A percentile compares a stretch with the other conserved stretches of the same genome.
Conservation (phyloP, 306 rosid species). For the Lithocarpus polystachyus region DNA sequence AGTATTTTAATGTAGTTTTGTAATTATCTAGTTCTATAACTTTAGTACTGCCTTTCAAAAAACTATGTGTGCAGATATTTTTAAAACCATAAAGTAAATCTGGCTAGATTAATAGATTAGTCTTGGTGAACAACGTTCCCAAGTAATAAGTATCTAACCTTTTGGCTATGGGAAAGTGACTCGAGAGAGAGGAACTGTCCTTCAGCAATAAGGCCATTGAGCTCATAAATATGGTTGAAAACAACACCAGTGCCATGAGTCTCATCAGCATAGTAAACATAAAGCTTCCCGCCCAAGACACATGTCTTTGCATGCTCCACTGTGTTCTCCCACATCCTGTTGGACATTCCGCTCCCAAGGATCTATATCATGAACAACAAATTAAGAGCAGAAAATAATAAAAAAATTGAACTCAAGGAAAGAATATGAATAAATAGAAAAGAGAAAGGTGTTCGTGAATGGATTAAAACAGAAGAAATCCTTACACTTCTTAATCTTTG, state of each 20-base stretch:
- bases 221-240: constrained; percentile 82
- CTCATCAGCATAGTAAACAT: constrained; percentile 65
- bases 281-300: constrained; percentile 73
- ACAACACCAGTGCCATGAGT: constrained; percentile 53
- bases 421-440: constrained; percentile 4
- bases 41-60: background rate
- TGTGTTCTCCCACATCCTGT: constrained; percentile 92
- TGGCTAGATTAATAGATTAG: background rate
- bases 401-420: background rate
- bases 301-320: constrained; percentile 93
- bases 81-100: background rate
- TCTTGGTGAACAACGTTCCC: background rate
- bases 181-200: constrained; percentile 68
- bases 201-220: constrained; percentile 69
- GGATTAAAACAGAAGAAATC: constrained; percentile 5
- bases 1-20: background rate
- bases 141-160: constrained; percentile 39
- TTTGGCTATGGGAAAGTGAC: constrained; percentile 66
- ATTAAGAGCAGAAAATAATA: background rate
- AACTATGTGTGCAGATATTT: background rate
- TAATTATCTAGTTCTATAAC: background rate
- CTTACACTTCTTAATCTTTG: constrained; percentile 80
- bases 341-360: constrained; percentile 91
- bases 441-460: background rate
- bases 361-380: constrained; percentile 34